Percentiles rank a stretch among this genome's conserved stretches.
These are phyloP conservation scores for Candida ficus DNA, from an alignment of 805 yeast genomes.

Conservation along the genomic window DNA sequence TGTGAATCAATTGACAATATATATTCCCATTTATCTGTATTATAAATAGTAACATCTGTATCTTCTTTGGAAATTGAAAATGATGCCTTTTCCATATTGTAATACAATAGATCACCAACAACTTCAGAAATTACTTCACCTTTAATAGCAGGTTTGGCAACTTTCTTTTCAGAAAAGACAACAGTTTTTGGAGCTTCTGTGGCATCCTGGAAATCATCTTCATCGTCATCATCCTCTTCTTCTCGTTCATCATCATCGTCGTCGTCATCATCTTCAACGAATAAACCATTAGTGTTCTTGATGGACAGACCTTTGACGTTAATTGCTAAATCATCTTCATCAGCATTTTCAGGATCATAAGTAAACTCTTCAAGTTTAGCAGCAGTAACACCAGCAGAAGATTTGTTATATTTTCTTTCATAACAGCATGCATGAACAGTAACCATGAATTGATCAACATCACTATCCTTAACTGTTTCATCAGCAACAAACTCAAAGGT, in stretches of 20 bases:
- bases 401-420: constrained; percentile 63
- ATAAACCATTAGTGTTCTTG: not conserved
- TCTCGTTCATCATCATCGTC: no score
- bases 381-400: constrained; percentile 40
- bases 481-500: constrained; percentile 74
- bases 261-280: constrained; percentile 14
- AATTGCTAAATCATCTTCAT: constrained; percentile 5
- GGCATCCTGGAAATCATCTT: constrained; percentile 27
- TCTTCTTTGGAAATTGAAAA: constrained; percentile 28
- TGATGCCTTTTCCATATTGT: not conserved
- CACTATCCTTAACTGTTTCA: constrained; percentile 43
- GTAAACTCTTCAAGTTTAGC: constrained; percentile 56
- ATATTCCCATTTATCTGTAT: constrained; percentile 45
- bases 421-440: constrained; percentile 64
- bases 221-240: no score
- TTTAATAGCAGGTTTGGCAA: constrained; percentile 12
- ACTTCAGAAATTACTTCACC: constrained; percentile 22
- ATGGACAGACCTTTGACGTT: constrained; percentile 8
- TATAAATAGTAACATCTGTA: constrained; percentile 35
- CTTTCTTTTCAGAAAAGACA: not conserved
- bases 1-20: constrained; percentile 41
- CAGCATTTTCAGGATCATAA: constrained; percentile 27
- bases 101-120: constrained; percentile 25
- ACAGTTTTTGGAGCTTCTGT: constrained; percentile 21
- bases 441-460: constrained; percentile 57